A percentile compares a stretch with the other conserved stretches of the same genome.
Conservation (phyloP, 371 early-diverging fungal species). For the Mucor saturninus region DNA sequence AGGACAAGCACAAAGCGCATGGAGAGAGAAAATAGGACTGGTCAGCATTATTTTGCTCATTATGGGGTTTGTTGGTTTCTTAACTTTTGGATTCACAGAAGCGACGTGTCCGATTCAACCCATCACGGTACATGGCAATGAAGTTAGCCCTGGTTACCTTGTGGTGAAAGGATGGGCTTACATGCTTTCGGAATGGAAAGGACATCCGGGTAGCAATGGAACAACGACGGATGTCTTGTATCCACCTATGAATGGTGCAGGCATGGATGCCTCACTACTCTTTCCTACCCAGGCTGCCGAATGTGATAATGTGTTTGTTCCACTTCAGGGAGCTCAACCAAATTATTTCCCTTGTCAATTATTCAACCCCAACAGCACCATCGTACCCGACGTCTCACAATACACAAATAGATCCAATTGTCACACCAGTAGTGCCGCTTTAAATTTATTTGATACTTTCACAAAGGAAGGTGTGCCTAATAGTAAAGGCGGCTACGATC, state of each 20-base stretch:
- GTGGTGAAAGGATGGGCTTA: conserved; percentile 62
- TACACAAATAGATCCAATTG: conserved; percentile 64
- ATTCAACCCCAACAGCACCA: conserved; percentile 51
- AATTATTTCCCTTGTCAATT: conserved; percentile 77
- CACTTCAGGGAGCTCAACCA: conserved; percentile 42
- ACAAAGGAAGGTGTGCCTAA: conserved; percentile 37
- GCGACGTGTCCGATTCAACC: conserved; percentile 52
- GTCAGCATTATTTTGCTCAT: conserved; percentile 65
- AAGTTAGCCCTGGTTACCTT: conserved; percentile 46
- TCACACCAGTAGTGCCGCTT: conserved; percentile 58
- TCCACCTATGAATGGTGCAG: conserved; percentile 64
- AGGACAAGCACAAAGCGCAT: conserved; percentile 69
- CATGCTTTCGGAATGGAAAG: conserved; percentile 50
- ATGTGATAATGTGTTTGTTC: conserved; percentile 63
- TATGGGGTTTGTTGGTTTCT: conserved; percentile 58
- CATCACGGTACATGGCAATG: conserved; percentile 30
- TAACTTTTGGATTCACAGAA: conserved; percentile 65
- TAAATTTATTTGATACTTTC: conserved; percentile 36
- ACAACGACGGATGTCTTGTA: conserved; percentile 60
- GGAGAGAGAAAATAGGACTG: conserved; percentile 87
- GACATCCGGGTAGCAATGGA: conserved; percentile 50
- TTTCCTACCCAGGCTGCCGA: conserved; percentile 63
- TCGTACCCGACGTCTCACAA: conserved; percentile 43
- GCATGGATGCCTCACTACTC: conserved; percentile 60
- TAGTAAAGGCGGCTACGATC: conserved; percentile 26